These are phyloP conservation scores for Brassica carinata DNA, from an alignment of 345 rosid species.

Conservation along the genomic window DNA sequence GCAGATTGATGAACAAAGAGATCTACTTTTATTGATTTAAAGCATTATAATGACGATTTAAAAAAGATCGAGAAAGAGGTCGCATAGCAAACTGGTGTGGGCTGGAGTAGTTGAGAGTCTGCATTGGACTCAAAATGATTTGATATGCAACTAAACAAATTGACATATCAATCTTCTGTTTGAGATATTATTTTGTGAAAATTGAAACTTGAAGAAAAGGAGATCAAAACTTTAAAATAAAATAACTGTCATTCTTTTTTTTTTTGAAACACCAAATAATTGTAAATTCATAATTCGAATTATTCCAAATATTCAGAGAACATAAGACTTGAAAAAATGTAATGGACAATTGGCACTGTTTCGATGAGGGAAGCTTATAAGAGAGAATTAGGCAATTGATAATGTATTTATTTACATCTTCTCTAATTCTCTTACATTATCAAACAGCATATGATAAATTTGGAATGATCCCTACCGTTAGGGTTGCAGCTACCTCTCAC, in stretches of 20 bases:
- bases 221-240: neutral
- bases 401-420: constrained; percentile 35
- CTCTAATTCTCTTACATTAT: constrained; percentile 24
- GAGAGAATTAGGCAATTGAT: constrained; percentile 29
- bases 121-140: too few species aligned
- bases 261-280: neutral
- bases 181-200: neutral
- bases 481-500: constrained; percentile 24
- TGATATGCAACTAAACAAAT: too few species aligned
- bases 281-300: neutral
- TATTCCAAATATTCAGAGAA: neutral
- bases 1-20: neutral
- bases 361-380: constrained; percentile 11
- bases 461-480: constrained; percentile 23
- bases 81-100: neutral
- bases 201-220: neutral
- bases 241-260: neutral
- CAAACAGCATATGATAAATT: neutral
- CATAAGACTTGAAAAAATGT: neutral
- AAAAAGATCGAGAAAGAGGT: neutral
- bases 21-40: neutral
- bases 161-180: too few species aligned
- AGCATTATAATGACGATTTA: neutral
- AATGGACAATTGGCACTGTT: constrained; percentile 19
- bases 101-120: too few species aligned